These are phyloP conservation scores for Quercus gilva DNA, from an alignment of 306 rosid genomes.

Conservation along the genomic window DNA sequence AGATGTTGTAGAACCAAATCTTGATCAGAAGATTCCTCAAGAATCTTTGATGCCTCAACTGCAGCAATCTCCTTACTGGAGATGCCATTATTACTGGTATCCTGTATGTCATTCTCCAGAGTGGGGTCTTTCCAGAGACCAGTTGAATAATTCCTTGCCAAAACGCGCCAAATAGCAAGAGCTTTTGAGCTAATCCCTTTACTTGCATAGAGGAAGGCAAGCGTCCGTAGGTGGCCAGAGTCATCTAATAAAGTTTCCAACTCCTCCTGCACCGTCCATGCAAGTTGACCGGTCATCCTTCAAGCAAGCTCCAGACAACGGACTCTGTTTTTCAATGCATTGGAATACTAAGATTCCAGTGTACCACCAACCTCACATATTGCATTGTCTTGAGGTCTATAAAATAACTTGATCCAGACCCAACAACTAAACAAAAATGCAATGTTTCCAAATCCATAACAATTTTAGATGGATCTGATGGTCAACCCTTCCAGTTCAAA, in stretches of 20 bases:
- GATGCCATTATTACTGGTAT: slow-evolving; percentile 30
- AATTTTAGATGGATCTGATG: not conserved
- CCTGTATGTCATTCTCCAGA: slow-evolving; percentile 33
- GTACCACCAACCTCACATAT: slow-evolving; percentile 31
- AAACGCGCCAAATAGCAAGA: slow-evolving; percentile 80
- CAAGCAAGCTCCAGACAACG: slow-evolving; percentile 43
- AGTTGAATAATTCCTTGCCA: slow-evolving; percentile 81
- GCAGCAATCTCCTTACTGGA: slow-evolving; percentile 83
- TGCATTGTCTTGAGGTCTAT: slow-evolving; percentile 36
- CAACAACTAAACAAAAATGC: slow-evolving; percentile 7
- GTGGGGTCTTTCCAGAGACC: slow-evolving; percentile 76
- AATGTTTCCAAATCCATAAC: not conserved
- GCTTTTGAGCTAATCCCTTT: slow-evolving; percentile 94
- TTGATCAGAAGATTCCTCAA: slow-evolving; percentile 81
- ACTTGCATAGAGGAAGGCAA: slow-evolving; percentile 92
- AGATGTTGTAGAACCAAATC: slow-evolving; percentile 88
- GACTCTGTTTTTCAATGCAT: slow-evolving; percentile 49
- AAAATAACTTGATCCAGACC: slow-evolving; percentile 12
- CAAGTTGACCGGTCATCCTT: slow-evolving; percentile 50
- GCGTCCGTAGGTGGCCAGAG: slow-evolving; percentile 87
- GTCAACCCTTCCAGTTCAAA: slow-evolving; percentile 2
- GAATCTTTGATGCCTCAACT: slow-evolving; percentile 90
- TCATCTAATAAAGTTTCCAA: slow-evolving; percentile 86
- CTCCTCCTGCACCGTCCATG: slow-evolving; percentile 86
- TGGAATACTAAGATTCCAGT: slow-evolving; percentile 43